A percentile compares a stretch with the other conserved stretches of the same genome.
phyloP scores from a whole-genome alignment of 257 asterid species.

The Paraleonurus japonicus region DNA sequence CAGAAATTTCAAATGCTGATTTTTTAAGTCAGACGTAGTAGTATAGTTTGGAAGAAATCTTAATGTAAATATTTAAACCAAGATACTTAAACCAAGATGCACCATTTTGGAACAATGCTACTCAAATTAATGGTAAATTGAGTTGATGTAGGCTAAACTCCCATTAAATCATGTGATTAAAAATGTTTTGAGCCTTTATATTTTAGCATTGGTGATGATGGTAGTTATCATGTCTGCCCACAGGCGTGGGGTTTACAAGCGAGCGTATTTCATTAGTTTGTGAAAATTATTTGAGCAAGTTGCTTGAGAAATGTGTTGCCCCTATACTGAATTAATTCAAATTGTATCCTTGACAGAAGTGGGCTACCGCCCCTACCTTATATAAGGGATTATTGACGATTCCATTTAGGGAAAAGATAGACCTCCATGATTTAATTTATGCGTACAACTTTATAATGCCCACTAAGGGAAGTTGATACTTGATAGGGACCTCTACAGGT shows the following conservation, averaged over 20 bases:
- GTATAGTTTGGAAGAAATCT: slow-evolving; percentile 3
- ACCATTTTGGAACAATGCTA: slow-evolving; percentile 1
- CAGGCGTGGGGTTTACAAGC: neutral
- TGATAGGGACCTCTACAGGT: slow-evolving; percentile 8
- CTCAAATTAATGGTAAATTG: slow-evolving; percentile 11
- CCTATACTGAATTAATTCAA: neutral
- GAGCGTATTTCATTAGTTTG: slow-evolving; percentile 3
- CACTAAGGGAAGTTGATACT: neutral
- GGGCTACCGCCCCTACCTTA: neutral
- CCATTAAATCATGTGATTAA: slow-evolving; percentile 6
- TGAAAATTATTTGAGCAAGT: neutral
- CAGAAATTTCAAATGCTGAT: slow-evolving; percentile 12
- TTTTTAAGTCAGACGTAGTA: neutral
- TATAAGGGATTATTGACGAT: slow-evolving; percentile 6
- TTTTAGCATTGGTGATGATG: slow-evolving; percentile 2
- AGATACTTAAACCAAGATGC: slow-evolving; percentile 8
- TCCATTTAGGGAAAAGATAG: neutral
- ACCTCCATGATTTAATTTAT: neutral
- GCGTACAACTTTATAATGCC: slow-evolving; percentile 12
- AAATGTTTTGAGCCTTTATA: neutral
- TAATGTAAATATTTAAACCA: neutral
- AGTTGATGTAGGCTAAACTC: neutral
- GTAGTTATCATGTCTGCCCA: neutral
- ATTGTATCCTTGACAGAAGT: neutral
- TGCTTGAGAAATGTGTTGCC: slow-evolving; percentile 9